These are phyloP conservation scores for Hypsizygus ulmarius DNA, from an alignment of 1,284 basidiomycete genomes.

Conservation along the genomic window DNA sequence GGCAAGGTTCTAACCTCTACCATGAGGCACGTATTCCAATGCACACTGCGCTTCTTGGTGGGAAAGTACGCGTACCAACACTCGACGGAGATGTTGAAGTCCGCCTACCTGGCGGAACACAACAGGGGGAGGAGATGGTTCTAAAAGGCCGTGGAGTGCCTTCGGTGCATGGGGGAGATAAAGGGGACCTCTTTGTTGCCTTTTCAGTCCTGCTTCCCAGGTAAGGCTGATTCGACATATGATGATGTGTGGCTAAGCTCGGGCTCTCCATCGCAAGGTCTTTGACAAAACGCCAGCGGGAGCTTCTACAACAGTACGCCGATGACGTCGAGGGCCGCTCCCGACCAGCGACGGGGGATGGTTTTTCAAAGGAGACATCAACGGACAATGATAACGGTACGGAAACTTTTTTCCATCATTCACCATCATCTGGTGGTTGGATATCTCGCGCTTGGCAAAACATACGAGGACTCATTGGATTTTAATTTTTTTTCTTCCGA, in stretches of 20 bases:
- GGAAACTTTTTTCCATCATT: constrained; percentile 58
- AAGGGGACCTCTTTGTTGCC: constrained; percentile 89
- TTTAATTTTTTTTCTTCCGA: constrained; percentile 52
- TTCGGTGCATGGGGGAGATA: constrained; percentile 62
- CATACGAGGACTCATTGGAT: constrained; percentile 65
- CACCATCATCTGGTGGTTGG: constrained; percentile 59
- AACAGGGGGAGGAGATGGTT: constrained; percentile 96
- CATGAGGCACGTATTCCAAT: constrained; percentile 91
- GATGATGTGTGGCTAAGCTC: constrained; percentile 15
- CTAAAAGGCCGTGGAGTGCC: constrained; percentile 87
- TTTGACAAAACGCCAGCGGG: constrained; percentile 79
- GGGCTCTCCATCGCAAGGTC: constrained; percentile 48
- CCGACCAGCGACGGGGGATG: constrained; percentile 22
- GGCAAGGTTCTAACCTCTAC: constrained; percentile 92
- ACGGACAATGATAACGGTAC: constrained; percentile 66
- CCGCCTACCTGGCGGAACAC: constrained; percentile 89
- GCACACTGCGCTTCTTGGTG: constrained; percentile 90
- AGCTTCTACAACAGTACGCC: constrained; percentile 88
- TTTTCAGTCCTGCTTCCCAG: constrained; percentile 90
- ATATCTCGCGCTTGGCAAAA: constrained; percentile 65
- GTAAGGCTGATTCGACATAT: constrained; percentile 39
- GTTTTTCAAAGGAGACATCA: constrained; percentile 29
- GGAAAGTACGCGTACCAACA: constrained; percentile 90
- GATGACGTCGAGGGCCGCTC: constrained; percentile 83
- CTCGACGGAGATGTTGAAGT: constrained; percentile 96